phyloP scores from a whole-genome alignment of 139 green algal genomes.

The Haematococcus lacustris region DNA sequence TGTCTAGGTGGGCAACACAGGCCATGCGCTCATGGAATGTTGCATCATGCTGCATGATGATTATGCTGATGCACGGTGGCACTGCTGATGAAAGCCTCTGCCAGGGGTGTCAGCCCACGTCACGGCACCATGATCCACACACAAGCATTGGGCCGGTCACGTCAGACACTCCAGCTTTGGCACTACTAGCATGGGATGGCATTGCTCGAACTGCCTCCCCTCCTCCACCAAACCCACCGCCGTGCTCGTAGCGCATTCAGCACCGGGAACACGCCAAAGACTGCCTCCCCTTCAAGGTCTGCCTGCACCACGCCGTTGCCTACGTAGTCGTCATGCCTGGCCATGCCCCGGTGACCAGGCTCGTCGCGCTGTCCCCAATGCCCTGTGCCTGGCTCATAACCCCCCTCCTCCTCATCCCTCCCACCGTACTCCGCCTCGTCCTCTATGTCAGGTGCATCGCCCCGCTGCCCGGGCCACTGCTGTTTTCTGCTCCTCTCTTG shows the following conservation, averaged over 20 bases:
- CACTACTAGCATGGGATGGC: neutral
- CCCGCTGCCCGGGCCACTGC: too few relatives aligned
- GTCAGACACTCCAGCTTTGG: neutral
- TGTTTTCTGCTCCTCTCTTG: too few relatives aligned
- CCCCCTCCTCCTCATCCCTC: neutral
- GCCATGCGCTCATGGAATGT: too few relatives aligned
- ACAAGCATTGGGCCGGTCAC: neutral
- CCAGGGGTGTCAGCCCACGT: too few relatives aligned
- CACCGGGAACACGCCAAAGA: conserved; percentile 75
- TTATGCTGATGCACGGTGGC: too few relatives aligned
- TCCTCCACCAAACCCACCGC: neutral
- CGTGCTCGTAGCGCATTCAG: conserved; percentile 53
- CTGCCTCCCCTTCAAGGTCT: conserved; percentile 29
- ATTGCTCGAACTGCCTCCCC: neutral
- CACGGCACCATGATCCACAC: neutral
- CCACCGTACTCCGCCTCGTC: neutral
- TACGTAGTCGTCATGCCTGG: neutral
- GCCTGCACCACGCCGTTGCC: neutral
- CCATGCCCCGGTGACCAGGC: too few relatives aligned
- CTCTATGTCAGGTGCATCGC: too few relatives aligned
- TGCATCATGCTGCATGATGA: too few relatives aligned
- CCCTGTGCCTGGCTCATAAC: too few relatives aligned
- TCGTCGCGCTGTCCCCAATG: neutral
- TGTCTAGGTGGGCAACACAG: too few relatives aligned
- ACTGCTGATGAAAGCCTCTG: too few relatives aligned